A percentile compares a stretch with the other conserved stretches of the same genome.
phyloP scores from a whole-genome alignment of 164 flowering plant species.

The Piper betle region DNA sequence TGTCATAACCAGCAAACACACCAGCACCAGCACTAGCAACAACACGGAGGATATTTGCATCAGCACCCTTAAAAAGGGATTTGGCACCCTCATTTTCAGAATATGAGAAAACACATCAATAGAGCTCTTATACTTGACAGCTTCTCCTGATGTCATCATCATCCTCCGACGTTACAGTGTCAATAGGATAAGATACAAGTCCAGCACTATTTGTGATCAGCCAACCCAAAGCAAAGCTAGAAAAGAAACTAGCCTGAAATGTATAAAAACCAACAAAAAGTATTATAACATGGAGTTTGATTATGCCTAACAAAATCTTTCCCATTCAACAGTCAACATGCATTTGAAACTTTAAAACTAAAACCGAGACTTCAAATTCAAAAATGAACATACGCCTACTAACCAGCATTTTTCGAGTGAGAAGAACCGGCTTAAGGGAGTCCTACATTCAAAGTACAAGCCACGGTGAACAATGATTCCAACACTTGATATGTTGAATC shows the following conservation, averaged over 20 bases:
- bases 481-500: conserved; percentile 71
- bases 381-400: conserved; percentile 1
- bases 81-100: conserved; percentile 49
- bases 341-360: not conserved
- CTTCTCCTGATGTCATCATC: conserved; percentile 77
- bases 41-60: conserved; percentile 66
- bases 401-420: conserved; percentile 55
- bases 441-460: conserved; percentile 78
- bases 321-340: not conserved
- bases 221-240: conserved; percentile 66
- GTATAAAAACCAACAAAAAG: not conserved
- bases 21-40: conserved; percentile 77
- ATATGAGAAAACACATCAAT: conserved; percentile 48
- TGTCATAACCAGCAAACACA: conserved; percentile 65
- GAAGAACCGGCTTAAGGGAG: conserved; percentile 66
- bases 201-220: conserved; percentile 59
- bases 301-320: too few relatives aligned
- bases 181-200: conserved; percentile 61
- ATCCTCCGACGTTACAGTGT: conserved; percentile 64
- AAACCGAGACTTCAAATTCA: too few relatives aligned
- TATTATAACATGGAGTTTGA: too few relatives aligned
- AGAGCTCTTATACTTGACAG: conserved; percentile 63
- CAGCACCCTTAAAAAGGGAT: conserved; percentile 65
- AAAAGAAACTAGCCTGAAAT: conserved; percentile 60
- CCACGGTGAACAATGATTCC: conserved; percentile 80